Percentiles rank a stretch among this genome's conserved stretches.
phyloP scores from a whole-genome alignment of 345 rosid species.

The Viola odorata region DNA sequence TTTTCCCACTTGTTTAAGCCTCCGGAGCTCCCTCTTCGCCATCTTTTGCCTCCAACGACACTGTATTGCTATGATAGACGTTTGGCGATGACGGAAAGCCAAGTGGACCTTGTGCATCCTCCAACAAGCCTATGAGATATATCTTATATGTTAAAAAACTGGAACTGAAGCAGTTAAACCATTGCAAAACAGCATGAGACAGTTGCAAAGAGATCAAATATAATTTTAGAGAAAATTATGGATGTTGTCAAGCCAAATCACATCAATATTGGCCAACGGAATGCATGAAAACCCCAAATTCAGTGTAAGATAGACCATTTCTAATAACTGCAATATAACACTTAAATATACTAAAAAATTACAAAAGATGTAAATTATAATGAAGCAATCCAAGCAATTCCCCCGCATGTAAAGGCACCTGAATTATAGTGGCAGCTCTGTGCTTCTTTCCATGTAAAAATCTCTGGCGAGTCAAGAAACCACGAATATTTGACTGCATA shows the following conservation, averaged over 20 bases:
- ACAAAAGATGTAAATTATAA: too few relatives aligned
- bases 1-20: constrained; percentile 60
- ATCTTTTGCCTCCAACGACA: constrained; percentile 84
- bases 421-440: constrained; percentile 69
- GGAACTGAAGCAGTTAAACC: constrained; percentile 1
- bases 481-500: constrained; percentile 65
- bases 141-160: constrained; percentile 14
- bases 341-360: too few relatives aligned
- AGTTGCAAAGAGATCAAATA: neutral
- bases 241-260: neutral
- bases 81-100: constrained; percentile 50
- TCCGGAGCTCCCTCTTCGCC: constrained; percentile 73
- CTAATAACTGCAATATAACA: too few relatives aligned
- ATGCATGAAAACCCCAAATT: too few relatives aligned
- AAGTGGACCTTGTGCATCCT: constrained; percentile 61
- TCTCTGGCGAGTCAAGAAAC: constrained; percentile 52
- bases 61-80: constrained; percentile 71
- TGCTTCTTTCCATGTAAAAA: constrained; percentile 51
- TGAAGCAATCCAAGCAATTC: too few relatives aligned
- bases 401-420: constrained; percentile 34
- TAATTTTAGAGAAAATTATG: neutral
- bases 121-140: constrained; percentile 61
- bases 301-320: too few relatives aligned
- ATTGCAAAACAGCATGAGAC: neutral
- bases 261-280: too few relatives aligned